Percentiles rank a stretch among this genome's conserved stretches.
These are phyloP conservation scores for Hamigera avellanea DNA, from an alignment of 495 filamentous ascomycete species.

Conservation along the genomic window DNA sequence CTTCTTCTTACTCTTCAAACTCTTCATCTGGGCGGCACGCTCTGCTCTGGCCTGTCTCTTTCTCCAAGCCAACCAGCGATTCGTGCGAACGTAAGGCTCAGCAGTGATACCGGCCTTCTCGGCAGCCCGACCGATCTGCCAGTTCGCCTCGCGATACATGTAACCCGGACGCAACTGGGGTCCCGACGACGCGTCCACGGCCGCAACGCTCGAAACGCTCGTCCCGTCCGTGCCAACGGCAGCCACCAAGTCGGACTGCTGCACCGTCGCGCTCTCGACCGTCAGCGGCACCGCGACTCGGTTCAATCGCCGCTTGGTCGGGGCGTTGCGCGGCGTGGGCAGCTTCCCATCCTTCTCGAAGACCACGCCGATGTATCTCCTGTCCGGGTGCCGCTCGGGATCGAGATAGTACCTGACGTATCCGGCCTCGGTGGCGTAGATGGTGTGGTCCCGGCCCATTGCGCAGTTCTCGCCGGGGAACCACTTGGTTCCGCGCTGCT, in stretches of 20 bases:
- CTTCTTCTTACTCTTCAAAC: constrained; percentile 44
- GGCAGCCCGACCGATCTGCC: constrained; percentile 63
- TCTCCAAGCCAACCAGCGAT: constrained; percentile 53
- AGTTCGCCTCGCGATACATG: constrained; percentile 75
- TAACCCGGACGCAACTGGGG: constrained; percentile 54
- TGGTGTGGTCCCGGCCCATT: constrained; percentile 95
- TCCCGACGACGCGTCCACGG: constrained; percentile 24
- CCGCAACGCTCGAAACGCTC: constrained; percentile 21
- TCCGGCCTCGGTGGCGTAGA: constrained; percentile 71
- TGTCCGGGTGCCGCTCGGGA: constrained; percentile 61
- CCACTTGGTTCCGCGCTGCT: constrained; percentile 90
- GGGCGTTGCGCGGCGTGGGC: constrained; percentile 59
- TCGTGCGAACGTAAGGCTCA: constrained; percentile 37
- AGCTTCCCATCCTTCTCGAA: constrained; percentile 61
- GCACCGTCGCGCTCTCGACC: constrained; percentile 9
- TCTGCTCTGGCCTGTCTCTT: constrained; percentile 42
- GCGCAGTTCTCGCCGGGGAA: constrained; percentile 85
- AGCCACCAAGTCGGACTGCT: constrained; percentile 25
- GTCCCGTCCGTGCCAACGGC: constrained; percentile 10
- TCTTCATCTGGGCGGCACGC: constrained; percentile 45
- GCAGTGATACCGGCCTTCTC: constrained; percentile 47
- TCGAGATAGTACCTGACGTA: constrained; percentile 96
- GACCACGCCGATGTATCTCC: constrained; percentile 85
- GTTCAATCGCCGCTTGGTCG: constrained; percentile 53
- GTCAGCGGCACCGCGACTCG: constrained; percentile 40